phyloP scores from a whole-genome alignment of 306 rosid species.

The Begonia loranthoides region DNA sequence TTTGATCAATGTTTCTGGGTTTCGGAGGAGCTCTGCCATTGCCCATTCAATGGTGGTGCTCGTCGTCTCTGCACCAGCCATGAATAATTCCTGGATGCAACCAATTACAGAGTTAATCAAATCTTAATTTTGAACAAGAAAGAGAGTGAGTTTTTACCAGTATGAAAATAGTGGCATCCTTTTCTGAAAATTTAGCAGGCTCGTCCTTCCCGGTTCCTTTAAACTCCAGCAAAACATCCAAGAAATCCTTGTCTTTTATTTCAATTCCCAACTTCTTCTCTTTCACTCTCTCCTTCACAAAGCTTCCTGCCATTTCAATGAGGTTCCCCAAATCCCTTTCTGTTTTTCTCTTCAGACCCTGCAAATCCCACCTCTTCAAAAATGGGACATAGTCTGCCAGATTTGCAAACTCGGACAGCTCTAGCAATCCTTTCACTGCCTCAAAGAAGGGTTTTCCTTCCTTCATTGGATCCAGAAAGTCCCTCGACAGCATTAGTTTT shows the following conservation, averaged over 20 bases:
- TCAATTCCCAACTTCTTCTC: not conserved
- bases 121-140: not conserved
- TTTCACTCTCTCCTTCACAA: conserved; percentile 27
- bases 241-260: conserved; percentile 21
- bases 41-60: too few relatives aligned
- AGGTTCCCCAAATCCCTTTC: conserved; percentile 36
- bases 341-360: conserved; percentile 35
- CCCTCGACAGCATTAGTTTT: conserved; percentile 42
- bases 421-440: conserved; percentile 31
- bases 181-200: conserved; percentile 21
- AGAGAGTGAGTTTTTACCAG: conserved; percentile 8
- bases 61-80: too few relatives aligned
- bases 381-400: conserved; percentile 38
- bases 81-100: too few relatives aligned
- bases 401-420: conserved; percentile 31
- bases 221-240: conserved; percentile 44
- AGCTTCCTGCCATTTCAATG: conserved; percentile 21
- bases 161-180: conserved; percentile 37
- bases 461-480: conserved; percentile 24
- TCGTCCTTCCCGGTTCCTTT: conserved; percentile 24
- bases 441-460: conserved; percentile 32
- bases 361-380: conserved; percentile 38
- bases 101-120: not conserved
- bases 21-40: too few relatives aligned
- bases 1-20: too few relatives aligned